Base-by-base conservation (phyloP, 75 land plant genomes). In the Pinus tabuliformis region DNA sequence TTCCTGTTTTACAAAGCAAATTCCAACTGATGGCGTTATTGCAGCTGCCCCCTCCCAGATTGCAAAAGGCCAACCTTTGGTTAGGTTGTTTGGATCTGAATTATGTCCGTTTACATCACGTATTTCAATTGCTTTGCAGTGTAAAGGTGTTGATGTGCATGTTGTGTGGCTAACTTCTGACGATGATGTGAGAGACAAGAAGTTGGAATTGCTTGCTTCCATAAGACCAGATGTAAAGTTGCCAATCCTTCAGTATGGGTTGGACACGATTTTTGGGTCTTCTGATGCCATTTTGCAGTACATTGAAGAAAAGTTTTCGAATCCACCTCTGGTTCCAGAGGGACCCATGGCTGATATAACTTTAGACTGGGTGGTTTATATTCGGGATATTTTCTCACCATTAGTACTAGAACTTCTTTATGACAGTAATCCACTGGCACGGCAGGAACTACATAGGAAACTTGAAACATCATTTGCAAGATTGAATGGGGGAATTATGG, bases 91-190 rank as follows among this genome's bases (percentile, higher is more conserved):
- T 81, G 97, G 95, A 3, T 75, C 84, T 14, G 83, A 80, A 3
- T 56, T 76, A 36, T 88, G 91, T 70, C 76, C 85, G 0, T 73
- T 75, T 59, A 83, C 97, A n/a, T 72, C 78, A 59, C 81, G 87
- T 49, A 66, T 92, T 18, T 86, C 89, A 58, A 78, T 92, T 76
- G 91, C 97, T n/a, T 82, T 94, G 49, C 84, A 77, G 57, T 80
- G 79, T 83, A 94, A 94, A 80, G 58, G 78, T 60, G 78, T 91
- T 3, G 9, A 81, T 37, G 78, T 86, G 60, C 74, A 77, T 11
- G 72, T 64, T 16, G 37, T 76, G 5, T 75, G 85, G 85, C 59
- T 85, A 11, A 77, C 52, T n/a, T 49, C 75, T 28, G 78, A 75
- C 7, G 77, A 82, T 72, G 76, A 77, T 1, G 33, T 70, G 9